Base-by-base conservation (phyloP, 2,329 filamentous ascomycete species). In the Monilinia fructicola region DNA sequence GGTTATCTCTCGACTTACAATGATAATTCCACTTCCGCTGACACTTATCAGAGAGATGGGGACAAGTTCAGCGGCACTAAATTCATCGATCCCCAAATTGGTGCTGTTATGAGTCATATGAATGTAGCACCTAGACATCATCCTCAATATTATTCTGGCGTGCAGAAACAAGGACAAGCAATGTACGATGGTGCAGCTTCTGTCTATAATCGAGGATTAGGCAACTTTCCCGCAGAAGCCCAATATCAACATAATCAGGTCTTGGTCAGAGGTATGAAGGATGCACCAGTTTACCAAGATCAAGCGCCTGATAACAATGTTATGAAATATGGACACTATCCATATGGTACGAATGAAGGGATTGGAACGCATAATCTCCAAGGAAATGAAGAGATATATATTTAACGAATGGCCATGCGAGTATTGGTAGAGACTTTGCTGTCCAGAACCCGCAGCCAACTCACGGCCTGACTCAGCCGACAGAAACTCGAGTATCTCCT, bases 401-500 rank as follows among this genome's bases (percentile, higher is more conserved):
- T 0, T 5, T 6, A 0, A 26, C 10, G 16, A 52, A 28, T 16
- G 23, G 16, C 23, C 11, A 12, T 12, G 3, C 23, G 14, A 23
- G 26, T 26, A 2, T 50, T 14, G 11, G 26, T 26, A 4, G n/a
- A 10, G n/a, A 50, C 10, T 4, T 10, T 26, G 7, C 48, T 3
- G 26, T 11, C 14, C 48, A 26, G 10, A 23, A 14, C 9, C n/a
- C 26, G n/a, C 10, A 3, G 26, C 11, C 48, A 14, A 31, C 21
- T n/a, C 0, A 46, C 7, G 21, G 7, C 21, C n/a, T 46, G 44
- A 18, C 18, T 9, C 21, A 4, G 5, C 3, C 18, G 0, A 46
- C 44, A 21, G 3, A 38, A 0, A 2, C 38, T n/a, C n/a, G n/a
- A n/a, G n/a, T n/a, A n/a, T n/a, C n/a, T 2, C 2, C 1, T 0